A percentile compares a stretch with the other conserved stretches of the same genome.
These are phyloP conservation scores for Aspergillus novoparasiticus DNA, from an alignment of 2,329 filamentous ascomycete species.

Conservation along the genomic window DNA sequence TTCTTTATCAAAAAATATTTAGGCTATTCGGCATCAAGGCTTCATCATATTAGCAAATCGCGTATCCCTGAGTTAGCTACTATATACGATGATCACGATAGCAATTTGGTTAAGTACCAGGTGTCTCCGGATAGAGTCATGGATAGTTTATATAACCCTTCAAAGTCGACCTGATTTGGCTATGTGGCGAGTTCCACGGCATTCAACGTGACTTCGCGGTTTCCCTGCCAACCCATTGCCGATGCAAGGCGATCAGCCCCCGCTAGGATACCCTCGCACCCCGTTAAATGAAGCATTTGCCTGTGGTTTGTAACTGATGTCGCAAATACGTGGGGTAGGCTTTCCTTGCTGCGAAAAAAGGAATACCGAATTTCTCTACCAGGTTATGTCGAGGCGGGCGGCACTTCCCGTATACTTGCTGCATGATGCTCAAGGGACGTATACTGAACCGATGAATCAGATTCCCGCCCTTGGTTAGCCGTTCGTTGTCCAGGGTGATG, in stretches of 20 bases:
- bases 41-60: too few species aligned
- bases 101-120: too few species aligned
- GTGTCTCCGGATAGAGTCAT: background rate
- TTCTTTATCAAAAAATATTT: too few species aligned
- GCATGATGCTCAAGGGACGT: background rate
- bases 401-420: background rate
- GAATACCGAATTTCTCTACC: background rate
- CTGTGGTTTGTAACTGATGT: background rate
- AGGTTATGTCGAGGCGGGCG: background rate
- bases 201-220: background rate
- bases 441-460: background rate
- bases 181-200: background rate
- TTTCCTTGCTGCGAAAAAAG: background rate
- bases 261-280: background rate
- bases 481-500: background rate
- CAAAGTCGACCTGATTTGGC: accelerated
- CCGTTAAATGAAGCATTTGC: background rate
- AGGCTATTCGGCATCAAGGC: too few species aligned
- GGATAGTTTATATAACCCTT: background rate
- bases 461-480: background rate
- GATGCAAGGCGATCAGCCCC: background rate
- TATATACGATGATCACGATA: too few species aligned
- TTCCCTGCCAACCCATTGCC: background rate
- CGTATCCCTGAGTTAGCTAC: too few species aligned
- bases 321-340: background rate